Evolutionary conservation across 208 protist species (phyloP).

Genomic region (Herpetomonas tarakana): DNA sequence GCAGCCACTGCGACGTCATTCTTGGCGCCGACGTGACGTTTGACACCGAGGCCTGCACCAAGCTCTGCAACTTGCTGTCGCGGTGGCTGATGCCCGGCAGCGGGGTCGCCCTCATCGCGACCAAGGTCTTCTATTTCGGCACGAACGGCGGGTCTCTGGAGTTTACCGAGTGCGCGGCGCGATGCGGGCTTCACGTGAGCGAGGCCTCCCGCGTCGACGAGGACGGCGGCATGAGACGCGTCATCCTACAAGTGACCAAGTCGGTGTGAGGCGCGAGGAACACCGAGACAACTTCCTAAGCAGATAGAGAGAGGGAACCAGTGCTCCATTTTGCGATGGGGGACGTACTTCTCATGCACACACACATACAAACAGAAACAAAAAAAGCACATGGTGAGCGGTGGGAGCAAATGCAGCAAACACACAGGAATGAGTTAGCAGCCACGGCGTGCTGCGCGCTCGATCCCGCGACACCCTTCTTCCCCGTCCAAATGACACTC

Average conservation of each 20-base stretch:
- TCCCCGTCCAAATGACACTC: too few species aligned
- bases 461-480: too few species aligned
- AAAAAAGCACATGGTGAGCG: too few species aligned
- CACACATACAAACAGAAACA: too few species aligned
- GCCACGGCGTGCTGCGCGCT: too few species aligned
- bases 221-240: conserved; percentile 58
- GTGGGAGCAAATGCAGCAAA: too few species aligned
- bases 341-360: too few species aligned
- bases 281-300: too few species aligned
- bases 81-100: conserved; percentile 47
- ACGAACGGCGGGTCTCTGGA: conserved; percentile 74
- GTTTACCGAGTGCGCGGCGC: conserved; percentile 32
- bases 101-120: conserved; percentile 65
- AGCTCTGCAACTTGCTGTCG: conserved; percentile 56
- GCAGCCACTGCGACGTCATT: conserved; percentile 36
- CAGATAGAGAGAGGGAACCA: too few species aligned
- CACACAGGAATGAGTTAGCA: too few species aligned
- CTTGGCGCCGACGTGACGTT: conserved; percentile 88
- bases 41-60: conserved; percentile 72
- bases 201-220: conserved; percentile 41
- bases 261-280: too few species aligned
- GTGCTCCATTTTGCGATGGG: too few species aligned
- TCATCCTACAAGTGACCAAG: conserved; percentile 55
- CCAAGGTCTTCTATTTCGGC: conserved; percentile 91
- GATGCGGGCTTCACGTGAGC: conserved; percentile 28